Evolutionary conservation across 2,329 filamentous ascomycete species (phyloP).

Genomic region (Aspergillus pseudoterreus): DNA sequence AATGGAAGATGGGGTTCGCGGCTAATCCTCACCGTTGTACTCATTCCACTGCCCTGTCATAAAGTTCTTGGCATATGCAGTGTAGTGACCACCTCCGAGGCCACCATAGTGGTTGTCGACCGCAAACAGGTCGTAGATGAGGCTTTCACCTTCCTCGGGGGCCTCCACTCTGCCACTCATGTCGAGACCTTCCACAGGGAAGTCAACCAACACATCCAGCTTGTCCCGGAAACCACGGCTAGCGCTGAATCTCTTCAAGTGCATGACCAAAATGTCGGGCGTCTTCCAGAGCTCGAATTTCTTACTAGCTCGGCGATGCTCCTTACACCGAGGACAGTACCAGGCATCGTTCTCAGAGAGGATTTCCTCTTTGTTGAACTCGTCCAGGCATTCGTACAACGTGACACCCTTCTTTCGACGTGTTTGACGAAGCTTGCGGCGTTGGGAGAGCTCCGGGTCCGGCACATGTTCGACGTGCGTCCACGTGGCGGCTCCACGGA

Average conservation of each 20-base stretch:
- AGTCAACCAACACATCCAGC: slow-evolving; percentile 85
- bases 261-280: slow-evolving; percentile 90
- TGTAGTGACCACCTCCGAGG: slow-evolving; percentile 93
- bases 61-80: slow-evolving; percentile 90
- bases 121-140: slow-evolving; percentile 88
- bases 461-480: slow-evolving; percentile 48
- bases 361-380: slow-evolving; percentile 91
- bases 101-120: slow-evolving; percentile 96
- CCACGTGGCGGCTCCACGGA: slow-evolving; percentile 61
- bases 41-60: slow-evolving; percentile 88
- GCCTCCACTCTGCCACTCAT: slow-evolving; percentile 74
- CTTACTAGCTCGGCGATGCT: slow-evolving; percentile 87
- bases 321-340: slow-evolving; percentile 96
- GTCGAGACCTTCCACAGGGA: slow-evolving; percentile 83
- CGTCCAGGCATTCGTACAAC: slow-evolving; percentile 85
- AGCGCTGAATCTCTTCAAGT: slow-evolving; percentile 92
- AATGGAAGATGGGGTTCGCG: not conserved
- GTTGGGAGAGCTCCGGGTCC: slow-evolving; percentile 63
- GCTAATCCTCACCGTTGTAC: slow-evolving; percentile 71
- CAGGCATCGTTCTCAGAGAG: slow-evolving; percentile 94
- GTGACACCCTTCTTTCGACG: slow-evolving; percentile 74
- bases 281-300: slow-evolving; percentile 97
- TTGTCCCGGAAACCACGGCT: slow-evolving; percentile 81
- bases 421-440: slow-evolving; percentile 58
- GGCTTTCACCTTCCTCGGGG: slow-evolving; percentile 73